phyloP scores from a whole-genome alignment of 208 protist genomes.

The Wallacemonas collosoma region DNA sequence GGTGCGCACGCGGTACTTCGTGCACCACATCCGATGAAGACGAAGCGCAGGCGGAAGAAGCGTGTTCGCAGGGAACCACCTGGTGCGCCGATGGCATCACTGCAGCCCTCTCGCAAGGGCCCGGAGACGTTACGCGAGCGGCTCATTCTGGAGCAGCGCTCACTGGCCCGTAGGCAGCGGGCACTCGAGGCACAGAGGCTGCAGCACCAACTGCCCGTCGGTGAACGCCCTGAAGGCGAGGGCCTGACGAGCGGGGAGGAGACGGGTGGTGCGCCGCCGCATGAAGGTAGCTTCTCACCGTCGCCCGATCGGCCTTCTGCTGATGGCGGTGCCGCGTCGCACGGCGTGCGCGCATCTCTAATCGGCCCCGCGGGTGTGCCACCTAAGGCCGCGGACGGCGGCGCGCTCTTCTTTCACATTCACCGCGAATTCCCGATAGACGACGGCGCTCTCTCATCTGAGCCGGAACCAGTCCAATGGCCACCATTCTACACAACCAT shows the following conservation, averaged over 20 bases:
- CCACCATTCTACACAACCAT: too few relatives aligned
- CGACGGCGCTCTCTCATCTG: neutral
- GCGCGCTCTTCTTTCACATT: neutral
- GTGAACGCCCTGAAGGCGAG: neutral
- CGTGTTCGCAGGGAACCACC: neutral
- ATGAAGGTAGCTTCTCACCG: neutral
- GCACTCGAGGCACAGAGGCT: neutral
- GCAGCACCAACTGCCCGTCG: neutral
- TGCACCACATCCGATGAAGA: neutral
- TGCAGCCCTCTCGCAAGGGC: neutral
- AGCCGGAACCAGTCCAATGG: too few relatives aligned
- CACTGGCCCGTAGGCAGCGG: neutral
- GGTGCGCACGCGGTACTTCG: neutral
- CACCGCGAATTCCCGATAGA: neutral
- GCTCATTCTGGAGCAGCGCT: neutral
- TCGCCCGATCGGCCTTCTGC: neutral
- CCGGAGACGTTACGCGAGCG: neutral
- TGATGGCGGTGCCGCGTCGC: neutral
- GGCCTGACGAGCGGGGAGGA: neutral
- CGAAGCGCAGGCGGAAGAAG: constrained; percentile 5
- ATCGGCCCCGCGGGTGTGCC: neutral
- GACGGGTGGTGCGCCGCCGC: neutral
- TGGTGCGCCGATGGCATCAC: neutral
- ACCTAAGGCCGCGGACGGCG: neutral
- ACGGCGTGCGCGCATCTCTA: neutral